phyloP scores from a whole-genome alignment of 1,139 yeast genomes.

The Dujonia santamariae region DNA sequence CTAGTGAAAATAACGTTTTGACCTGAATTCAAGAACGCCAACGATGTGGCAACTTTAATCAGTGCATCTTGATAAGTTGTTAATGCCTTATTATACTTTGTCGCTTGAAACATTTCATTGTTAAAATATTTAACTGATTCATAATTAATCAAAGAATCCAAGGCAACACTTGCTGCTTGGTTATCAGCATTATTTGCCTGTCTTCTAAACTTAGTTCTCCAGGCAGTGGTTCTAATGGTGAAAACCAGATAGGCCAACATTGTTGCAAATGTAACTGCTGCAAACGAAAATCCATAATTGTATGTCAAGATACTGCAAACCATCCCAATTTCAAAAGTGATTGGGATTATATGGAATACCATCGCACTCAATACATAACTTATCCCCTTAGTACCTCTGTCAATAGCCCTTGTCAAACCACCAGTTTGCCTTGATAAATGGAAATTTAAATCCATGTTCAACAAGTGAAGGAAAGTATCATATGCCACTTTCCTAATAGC shows the following conservation, averaged over 20 bases:
- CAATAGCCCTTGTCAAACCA: slow-evolving; percentile 93
- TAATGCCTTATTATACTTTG: slow-evolving; percentile 78
- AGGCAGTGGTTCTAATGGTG: slow-evolving; percentile 89
- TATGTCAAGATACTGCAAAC: slow-evolving; percentile 93
- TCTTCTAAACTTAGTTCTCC: slow-evolving; percentile 93
- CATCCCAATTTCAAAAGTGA: slow-evolving; percentile 83
- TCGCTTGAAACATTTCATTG: slow-evolving; percentile 76
- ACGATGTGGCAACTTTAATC: slow-evolving; percentile 86
- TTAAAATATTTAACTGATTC: slow-evolving; percentile 95
- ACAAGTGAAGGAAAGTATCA: slow-evolving; percentile 79
- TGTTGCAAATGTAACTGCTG: slow-evolving; percentile 83
- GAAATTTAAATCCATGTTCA: slow-evolving; percentile 84
- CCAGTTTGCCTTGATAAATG: slow-evolving; percentile 94
- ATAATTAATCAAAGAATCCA: slow-evolving; percentile 89
- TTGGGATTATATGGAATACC: slow-evolving; percentile 96
- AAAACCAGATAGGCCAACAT: slow-evolving; percentile 85
- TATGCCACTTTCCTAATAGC: slow-evolving; percentile 91
- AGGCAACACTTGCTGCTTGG: slow-evolving; percentile 88
- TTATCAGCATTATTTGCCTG: slow-evolving; percentile 94
- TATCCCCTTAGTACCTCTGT: slow-evolving; percentile 96
- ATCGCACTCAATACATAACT: slow-evolving; percentile 89
- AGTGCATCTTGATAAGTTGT: slow-evolving; percentile 75
- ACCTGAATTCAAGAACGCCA: slow-evolving; percentile 87
- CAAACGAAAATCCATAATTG: slow-evolving; percentile 86
- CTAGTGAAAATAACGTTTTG: slow-evolving; percentile 88